phyloP scores from a whole-genome alignment of 2,329 filamentous ascomycete genomes.

The Arthrinium phaeospermum region DNA sequence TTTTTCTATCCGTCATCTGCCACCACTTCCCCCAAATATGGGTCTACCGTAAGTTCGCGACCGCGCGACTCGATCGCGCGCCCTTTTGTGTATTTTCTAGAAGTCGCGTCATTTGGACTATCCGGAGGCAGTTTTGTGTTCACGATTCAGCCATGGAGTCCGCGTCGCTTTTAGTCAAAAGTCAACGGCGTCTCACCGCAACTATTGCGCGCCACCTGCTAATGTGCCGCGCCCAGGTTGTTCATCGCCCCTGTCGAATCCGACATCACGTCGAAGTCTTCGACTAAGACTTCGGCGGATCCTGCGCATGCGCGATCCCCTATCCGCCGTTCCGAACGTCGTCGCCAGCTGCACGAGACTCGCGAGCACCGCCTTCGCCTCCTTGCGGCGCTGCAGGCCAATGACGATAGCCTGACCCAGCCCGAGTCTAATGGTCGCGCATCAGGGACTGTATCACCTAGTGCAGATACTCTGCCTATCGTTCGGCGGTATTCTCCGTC shows the following conservation, averaged over 20 bases:
- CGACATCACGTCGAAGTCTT: conserved; percentile 45
- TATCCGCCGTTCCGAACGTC: conserved; percentile 44
- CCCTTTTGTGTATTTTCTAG: conserved; percentile 24
- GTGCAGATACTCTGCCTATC: background rate
- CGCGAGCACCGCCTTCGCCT: conserved; percentile 39
- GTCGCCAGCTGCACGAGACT: conserved; percentile 38
- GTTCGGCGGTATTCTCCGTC: background rate
- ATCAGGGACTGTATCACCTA: background rate
- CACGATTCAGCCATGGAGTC: background rate
- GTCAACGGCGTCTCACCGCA: background rate
- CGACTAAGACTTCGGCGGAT: conserved; percentile 36
- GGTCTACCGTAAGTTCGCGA: conserved; percentile 53
- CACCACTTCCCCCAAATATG: conserved; percentile 40
- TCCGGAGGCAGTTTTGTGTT: background rate
- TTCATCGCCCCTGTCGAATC: conserved; percentile 54
- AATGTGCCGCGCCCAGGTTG: conserved; percentile 40
- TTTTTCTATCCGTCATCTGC: background rate
- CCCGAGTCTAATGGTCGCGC: background rate
- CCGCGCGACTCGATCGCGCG: conserved; percentile 28
- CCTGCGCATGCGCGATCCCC: conserved; percentile 42
- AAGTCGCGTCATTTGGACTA: background rate
- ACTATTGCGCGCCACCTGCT: conserved; percentile 9
- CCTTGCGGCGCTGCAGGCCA: conserved; percentile 31
- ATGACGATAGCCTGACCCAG: conserved; percentile 21
- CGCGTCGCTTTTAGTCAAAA: background rate